Evolutionary conservation across 2,329 filamentous ascomycete species (phyloP).

Genomic region (Pyrenochaeta sp.): DNA sequence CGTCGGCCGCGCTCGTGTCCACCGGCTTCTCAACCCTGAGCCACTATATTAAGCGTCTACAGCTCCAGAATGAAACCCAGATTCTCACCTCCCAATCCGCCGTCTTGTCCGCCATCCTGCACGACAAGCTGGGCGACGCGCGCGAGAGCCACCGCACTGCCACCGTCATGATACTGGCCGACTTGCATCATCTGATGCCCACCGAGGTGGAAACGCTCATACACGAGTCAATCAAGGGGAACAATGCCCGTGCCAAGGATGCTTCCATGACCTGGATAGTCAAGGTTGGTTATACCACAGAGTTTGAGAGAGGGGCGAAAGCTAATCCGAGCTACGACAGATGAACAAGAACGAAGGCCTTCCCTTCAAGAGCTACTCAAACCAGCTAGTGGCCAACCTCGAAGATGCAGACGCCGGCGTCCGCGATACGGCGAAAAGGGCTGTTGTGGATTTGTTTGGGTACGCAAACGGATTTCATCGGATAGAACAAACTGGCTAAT

Average conservation of each 20-base stretch:
- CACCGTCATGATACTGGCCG: conserved; percentile 78
- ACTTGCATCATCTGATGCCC: conserved; percentile 74
- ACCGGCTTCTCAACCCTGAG: conserved; percentile 87
- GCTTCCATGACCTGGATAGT: conserved; percentile 84
- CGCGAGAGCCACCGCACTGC: conserved; percentile 84
- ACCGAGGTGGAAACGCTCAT: conserved; percentile 81
- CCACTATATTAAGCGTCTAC: conserved; percentile 85
- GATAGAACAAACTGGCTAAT: conserved; percentile 20
- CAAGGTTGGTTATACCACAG: conserved; percentile 59
- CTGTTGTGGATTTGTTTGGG: conserved; percentile 87
- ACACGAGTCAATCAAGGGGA: conserved; percentile 77
- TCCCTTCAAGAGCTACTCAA: conserved; percentile 83
- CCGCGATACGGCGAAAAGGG: conserved; percentile 81
- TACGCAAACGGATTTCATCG: conserved; percentile 47
- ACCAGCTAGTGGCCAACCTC: conserved; percentile 80
- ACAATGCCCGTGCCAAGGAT: conserved; percentile 86
- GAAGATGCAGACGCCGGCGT: conserved; percentile 91
- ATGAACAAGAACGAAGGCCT: conserved; percentile 83
- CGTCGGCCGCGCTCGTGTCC: conserved; percentile 75
- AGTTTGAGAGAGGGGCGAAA: conserved; percentile 1
- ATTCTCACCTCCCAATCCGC: conserved; percentile 73
- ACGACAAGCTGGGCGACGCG: conserved; percentile 86
- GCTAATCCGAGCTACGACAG: conserved; percentile 50
- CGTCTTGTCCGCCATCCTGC: conserved; percentile 74
- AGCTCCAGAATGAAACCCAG: conserved; percentile 80